Evolutionary conservation across 345 rosid genomes (phyloP), one percentile per base, ranked within the genome.

Genomic region (Heritiera littoralis): DNA sequence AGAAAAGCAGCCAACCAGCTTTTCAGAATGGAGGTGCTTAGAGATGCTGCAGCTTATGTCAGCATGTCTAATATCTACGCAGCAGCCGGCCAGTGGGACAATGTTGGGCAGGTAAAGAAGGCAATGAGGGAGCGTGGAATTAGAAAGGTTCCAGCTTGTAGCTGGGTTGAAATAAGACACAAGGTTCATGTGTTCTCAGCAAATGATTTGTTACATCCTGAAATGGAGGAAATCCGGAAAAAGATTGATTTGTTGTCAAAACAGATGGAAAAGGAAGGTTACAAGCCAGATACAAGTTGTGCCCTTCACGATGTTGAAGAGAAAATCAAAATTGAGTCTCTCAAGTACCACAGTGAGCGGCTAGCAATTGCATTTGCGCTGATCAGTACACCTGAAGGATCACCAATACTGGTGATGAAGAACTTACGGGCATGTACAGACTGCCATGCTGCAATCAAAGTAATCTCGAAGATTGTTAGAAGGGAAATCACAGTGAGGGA

Each of bases 61-160:
- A 89, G 86, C 86, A 85, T 95, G 94, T 88, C 99, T 2, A 95
- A 95, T 70, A 92, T 95, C 79, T 89, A 90, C 18, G 97, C 98
- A 6, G 90, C 76, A 0, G 88, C 89, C 3, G 94, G 97, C 11
- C 79, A 88, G 41, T 95, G 98, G 99, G 91, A 89, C 20, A 83
- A 80, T 6, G 99, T 92, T 0, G 74, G 87, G 28, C 80, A 84
- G 80, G 92, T 92, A 66, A 95, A 91, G 88, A 91, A 85, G 79
- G 94, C 91, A 2, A 91, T 93, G 98, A 89, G 90, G 70, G 93
- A 90, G 40, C 88, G 97, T 0, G 93, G 98, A 68, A 85, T 95
- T 38, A 86, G 82, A 69, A 95, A 95, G 85, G 86, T 89, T 73
- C 82, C 91, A 0, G 99, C 92, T 0, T 86, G 83, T 77, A 95